Evolutionary conservation across 2,329 filamentous ascomycete species (phyloP).

Genomic region (Trichoderma brevicompactum): DNA sequence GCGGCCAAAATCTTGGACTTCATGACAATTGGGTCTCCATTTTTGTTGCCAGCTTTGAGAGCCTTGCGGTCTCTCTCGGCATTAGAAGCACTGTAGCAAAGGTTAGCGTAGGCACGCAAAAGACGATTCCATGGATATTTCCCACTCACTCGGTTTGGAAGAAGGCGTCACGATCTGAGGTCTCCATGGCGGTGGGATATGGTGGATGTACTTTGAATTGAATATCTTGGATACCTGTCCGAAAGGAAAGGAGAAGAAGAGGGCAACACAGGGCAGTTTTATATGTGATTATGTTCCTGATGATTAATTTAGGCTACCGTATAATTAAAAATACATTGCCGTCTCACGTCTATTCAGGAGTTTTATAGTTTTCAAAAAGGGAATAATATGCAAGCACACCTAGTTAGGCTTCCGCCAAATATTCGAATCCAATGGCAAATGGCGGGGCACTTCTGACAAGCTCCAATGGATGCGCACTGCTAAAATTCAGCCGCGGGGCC

Average conservation of each 20-base stretch:
- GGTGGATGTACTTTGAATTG: neutral
- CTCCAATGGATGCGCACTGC: neutral
- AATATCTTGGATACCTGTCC: neutral
- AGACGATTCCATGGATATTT: slow-evolving; percentile 29
- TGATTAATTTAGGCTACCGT: slow-evolving; percentile 1
- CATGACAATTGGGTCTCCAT: slow-evolving; percentile 79
- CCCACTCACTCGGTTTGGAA: slow-evolving; percentile 83
- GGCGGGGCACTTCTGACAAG: slow-evolving; percentile 14
- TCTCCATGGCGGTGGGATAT: slow-evolving; percentile 60
- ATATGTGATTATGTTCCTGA: neutral
- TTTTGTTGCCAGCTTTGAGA: slow-evolving; percentile 72
- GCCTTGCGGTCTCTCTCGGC: slow-evolving; percentile 57
- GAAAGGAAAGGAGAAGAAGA: neutral
- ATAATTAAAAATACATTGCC: neutral
- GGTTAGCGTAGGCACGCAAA: neutral
- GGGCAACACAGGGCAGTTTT: neutral
- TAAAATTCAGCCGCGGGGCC: slow-evolving; percentile 36
- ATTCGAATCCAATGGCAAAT: slow-evolving; percentile 2
- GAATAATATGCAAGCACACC: neutral
- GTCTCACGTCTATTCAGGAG: no score
- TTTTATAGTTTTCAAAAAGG: neutral
- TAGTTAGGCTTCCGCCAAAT: slow-evolving; percentile 7
- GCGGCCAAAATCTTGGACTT: slow-evolving; percentile 86
- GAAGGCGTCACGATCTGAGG: slow-evolving; percentile 77
- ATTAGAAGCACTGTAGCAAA: slow-evolving; percentile 18